phyloP scores from a whole-genome alignment of 495 filamentous ascomycete species.

The Penicillium maclennaniae region DNA sequence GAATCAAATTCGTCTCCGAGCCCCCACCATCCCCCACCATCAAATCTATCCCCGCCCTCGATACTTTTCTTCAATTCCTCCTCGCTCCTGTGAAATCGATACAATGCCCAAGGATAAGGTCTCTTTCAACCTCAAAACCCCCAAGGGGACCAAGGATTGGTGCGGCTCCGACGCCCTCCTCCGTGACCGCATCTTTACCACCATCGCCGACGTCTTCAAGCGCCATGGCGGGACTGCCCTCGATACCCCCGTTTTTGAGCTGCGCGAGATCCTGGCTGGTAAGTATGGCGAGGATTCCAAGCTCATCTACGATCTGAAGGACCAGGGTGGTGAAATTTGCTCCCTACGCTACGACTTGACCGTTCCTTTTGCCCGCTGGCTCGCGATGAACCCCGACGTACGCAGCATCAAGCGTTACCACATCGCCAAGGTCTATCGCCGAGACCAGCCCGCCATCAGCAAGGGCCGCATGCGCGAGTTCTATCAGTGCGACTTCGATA shows the following conservation, averaged over 20 bases:
- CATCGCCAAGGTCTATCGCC: conserved; percentile 82
- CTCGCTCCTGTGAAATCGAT: conserved; percentile 15
- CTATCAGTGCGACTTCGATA: conserved; percentile 97
- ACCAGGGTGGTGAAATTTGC: conserved; percentile 82
- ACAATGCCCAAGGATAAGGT: conserved; percentile 37
- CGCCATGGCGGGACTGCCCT: conserved; percentile 83
- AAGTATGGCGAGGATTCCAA: conserved; percentile 93
- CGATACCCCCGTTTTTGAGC: conserved; percentile 80
- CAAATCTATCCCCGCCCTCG: conserved; percentile 27
- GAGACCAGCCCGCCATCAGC: conserved; percentile 77
- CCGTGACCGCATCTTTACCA: conserved; percentile 73
- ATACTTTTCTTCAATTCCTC: conserved; percentile 25
- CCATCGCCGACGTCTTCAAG: conserved; percentile 81
- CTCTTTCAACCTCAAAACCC: conserved; percentile 44
- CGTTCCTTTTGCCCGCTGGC: conserved; percentile 83
- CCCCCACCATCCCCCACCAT: conserved; percentile 42
- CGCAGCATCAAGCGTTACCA: conserved; percentile 82
- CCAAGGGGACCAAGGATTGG: conserved; percentile 50
- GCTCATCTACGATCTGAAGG: conserved; percentile 82
- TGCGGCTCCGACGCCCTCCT: conserved; percentile 27
- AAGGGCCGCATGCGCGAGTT: conserved; percentile 95
- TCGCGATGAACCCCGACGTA: conserved; percentile 74
- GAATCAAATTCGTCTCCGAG: conserved; percentile 31
- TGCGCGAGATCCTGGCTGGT: conserved; percentile 73
- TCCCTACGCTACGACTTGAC: conserved; percentile 88